These are phyloP conservation scores for Cystofilobasidium bisporidii DNA, from an alignment of 768 basidiomycete genomes.

Conservation along the genomic window DNA sequence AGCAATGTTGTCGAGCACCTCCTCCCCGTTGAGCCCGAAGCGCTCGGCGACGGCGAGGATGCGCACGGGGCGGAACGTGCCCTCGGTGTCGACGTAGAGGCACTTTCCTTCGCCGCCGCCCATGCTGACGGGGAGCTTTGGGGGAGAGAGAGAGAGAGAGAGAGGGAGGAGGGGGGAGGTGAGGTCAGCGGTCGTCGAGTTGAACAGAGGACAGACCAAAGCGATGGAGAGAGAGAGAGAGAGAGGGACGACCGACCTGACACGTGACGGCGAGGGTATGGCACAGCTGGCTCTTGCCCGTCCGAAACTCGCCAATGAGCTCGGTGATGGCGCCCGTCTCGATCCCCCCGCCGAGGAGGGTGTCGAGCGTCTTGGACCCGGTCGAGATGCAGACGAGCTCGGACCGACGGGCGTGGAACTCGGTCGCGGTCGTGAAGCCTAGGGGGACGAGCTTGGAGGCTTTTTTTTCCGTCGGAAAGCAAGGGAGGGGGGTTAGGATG, in stretches of 20 bases:
- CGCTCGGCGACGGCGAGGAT: slow-evolving; percentile 89
- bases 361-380: slow-evolving; percentile 90
- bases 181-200: too few species aligned
- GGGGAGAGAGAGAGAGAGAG: background rate
- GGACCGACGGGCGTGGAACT: slow-evolving; percentile 85
- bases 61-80: slow-evolving; percentile 94
- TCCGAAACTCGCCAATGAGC: slow-evolving; percentile 95
- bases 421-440: slow-evolving; percentile 96
- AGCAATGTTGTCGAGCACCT: slow-evolving; percentile 95
- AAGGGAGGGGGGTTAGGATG: background rate
- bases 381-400: slow-evolving; percentile 96
- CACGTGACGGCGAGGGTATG: slow-evolving; percentile 97
- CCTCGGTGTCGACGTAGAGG: slow-evolving; percentile 97
- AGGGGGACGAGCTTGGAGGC: slow-evolving; percentile 93
- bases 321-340: slow-evolving; percentile 98
- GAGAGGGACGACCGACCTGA: slow-evolving; percentile 46
- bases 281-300: slow-evolving; percentile 95
- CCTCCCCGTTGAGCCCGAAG: slow-evolving; percentile 93
- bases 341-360: slow-evolving; percentile 89
- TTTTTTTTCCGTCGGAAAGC: slow-evolving; percentile 42
- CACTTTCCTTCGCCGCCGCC: slow-evolving; percentile 99
- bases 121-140: slow-evolving; percentile 78
- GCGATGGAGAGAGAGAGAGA: background rate
- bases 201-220: too few species aligned
- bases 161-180: too few species aligned